Conservation (phyloP, 257 asterid genomes). For the Ballota nigra region DNA sequence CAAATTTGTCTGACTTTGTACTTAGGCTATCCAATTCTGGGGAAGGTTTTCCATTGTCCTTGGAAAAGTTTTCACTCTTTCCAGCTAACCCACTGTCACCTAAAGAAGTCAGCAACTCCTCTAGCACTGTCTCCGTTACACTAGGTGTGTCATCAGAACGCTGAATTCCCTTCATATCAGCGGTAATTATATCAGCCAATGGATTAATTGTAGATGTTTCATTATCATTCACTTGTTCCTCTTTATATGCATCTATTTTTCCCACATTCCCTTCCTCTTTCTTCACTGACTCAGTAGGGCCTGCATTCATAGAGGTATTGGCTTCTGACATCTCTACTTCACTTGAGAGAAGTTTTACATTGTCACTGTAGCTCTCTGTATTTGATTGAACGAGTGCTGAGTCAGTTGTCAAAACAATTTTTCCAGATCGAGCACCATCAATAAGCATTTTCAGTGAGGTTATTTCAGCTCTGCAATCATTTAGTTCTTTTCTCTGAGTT, state of each 20-base stretch:
- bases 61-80: constrained; percentile 32
- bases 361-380: constrained; percentile 47
- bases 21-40: constrained; percentile 34
- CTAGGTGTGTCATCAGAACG: constrained; percentile 38
- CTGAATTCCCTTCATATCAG: constrained; percentile 37
- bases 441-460: constrained; percentile 85
- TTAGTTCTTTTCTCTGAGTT: constrained; percentile 69
- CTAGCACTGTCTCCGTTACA: constrained; percentile 42
- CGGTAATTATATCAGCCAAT: constrained; percentile 36
- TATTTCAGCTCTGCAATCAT: constrained; percentile 95
- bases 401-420: constrained; percentile 31
- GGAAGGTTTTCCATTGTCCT: constrained; percentile 41
- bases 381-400: constrained; percentile 34
- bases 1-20: constrained; percentile 42
- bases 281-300: constrained; percentile 36
- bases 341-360: constrained; percentile 37
- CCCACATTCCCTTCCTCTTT: constrained; percentile 38
- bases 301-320: constrained; percentile 27
- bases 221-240: constrained; percentile 37
- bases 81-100: constrained; percentile 36
- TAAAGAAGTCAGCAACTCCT: constrained; percentile 37
- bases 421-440: constrained; percentile 70
- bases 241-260: constrained; percentile 36
- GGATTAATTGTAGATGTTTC: constrained; percentile 37
- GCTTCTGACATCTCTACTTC: constrained; percentile 51